Percentiles rank a stretch among this genome's conserved stretches.
Evolutionary conservation across 352 stramenopile species (phyloP).

Genomic region (Phytopythium boreale): DNA sequence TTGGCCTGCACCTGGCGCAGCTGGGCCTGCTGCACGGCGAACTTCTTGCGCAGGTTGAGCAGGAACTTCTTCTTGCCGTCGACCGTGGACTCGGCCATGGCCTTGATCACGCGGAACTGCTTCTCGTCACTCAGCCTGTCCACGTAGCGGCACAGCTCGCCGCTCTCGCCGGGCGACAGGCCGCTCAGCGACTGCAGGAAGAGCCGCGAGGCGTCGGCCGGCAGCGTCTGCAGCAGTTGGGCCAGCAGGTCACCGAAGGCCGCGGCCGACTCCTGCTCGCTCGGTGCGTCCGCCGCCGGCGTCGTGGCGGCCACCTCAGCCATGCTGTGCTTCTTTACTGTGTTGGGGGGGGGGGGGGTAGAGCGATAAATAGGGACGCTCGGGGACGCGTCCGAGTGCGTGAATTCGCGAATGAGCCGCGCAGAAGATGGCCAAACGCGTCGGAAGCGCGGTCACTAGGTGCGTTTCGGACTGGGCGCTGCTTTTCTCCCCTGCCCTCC

Average conservation of each 20-base stretch:
- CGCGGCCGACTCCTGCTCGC: background rate
- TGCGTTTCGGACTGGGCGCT: background rate
- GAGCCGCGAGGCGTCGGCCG: conserved; percentile 60
- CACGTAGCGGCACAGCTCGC: conserved; percentile 78
- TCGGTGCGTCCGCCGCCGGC: conserved; percentile 15
- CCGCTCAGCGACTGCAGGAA: conserved; percentile 79
- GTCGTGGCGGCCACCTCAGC: background rate
- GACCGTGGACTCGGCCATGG: conserved; percentile 74
- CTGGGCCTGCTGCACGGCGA: conserved; percentile 58
- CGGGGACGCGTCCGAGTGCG: background rate
- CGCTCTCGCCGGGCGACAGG: conserved; percentile 62
- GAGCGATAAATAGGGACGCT: too few relatives aligned
- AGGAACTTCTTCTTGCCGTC: conserved; percentile 84
- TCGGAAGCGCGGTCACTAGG: too few relatives aligned
- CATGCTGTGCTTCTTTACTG: background rate
- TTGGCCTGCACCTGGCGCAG: conserved; percentile 44
- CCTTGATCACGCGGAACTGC: conserved; percentile 84
- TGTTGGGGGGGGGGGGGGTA: too few relatives aligned
- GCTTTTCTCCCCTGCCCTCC: background rate
- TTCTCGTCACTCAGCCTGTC: conserved; percentile 72
- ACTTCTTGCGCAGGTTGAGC: conserved; percentile 64
- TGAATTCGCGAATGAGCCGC: background rate
- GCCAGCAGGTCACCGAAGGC: conserved; percentile 75
- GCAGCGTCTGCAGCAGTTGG: conserved; percentile 69
- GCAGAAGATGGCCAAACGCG: background rate